These are phyloP conservation scores for Umbelopsis ramanniana DNA, from an alignment of 192 early-diverging fungal species.

Conservation along the genomic window DNA sequence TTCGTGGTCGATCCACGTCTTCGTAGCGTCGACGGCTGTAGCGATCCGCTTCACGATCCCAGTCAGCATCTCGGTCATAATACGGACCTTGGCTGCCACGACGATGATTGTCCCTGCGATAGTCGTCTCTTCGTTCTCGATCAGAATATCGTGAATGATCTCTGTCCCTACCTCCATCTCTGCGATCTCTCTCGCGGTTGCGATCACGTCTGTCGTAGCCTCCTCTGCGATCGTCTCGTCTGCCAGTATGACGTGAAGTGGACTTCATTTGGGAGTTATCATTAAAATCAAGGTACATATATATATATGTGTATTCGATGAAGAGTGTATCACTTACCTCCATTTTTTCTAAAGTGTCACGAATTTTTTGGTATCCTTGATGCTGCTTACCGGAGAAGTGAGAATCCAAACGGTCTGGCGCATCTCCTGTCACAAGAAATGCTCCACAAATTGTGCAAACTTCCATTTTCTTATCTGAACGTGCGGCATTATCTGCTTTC, in stretches of 20 bases:
- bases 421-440: conserved; percentile 82
- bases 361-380: conserved; percentile 77
- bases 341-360: conserved; percentile 73
- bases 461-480: conserved; percentile 75
- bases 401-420: conserved; percentile 79
- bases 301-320: background rate
- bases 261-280: conserved; percentile 11
- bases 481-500: conserved; percentile 27
- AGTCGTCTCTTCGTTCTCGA: conserved; percentile 33
- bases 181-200: conserved; percentile 42
- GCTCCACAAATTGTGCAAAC: conserved; percentile 88
- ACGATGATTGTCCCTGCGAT: conserved; percentile 46
- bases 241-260: conserved; percentile 22
- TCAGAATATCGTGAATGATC: conserved; percentile 43
- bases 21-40: conserved; percentile 46
- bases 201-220: conserved; percentile 37
- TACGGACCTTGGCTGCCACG: conserved; percentile 48
- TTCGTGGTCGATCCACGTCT: conserved; percentile 35
- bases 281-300: background rate
- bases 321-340: conserved; percentile 41
- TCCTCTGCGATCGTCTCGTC: conserved; percentile 25
- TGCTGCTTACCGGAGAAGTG: conserved; percentile 88
- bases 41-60: conserved; percentile 48
- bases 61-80: conserved; percentile 50
- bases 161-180: conserved; percentile 44